phyloP scores from a whole-genome alignment of 2,329 filamentous ascomycete genomes.

The Balansia obtecta region DNA sequence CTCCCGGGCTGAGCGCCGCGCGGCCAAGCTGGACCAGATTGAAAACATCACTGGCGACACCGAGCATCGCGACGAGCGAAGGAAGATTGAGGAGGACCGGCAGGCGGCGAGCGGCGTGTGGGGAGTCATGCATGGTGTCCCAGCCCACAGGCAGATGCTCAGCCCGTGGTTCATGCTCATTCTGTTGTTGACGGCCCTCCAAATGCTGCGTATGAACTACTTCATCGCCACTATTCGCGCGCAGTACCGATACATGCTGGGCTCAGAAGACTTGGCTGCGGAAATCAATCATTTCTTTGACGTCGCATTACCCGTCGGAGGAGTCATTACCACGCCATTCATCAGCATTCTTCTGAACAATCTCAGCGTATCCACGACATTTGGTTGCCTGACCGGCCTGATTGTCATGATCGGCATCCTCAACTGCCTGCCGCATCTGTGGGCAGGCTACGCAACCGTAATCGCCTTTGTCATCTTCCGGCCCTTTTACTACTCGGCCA shows the following conservation, averaged over 20 bases:
- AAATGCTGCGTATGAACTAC: slow-evolving; percentile 7
- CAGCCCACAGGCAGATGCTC: slow-evolving; percentile 48
- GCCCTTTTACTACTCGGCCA: slow-evolving; percentile 64
- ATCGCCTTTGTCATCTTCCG: slow-evolving; percentile 58
- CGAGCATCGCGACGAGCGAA: background rate
- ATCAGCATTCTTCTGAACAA: slow-evolving; percentile 59
- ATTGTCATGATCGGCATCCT: slow-evolving; percentile 48
- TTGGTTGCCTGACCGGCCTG: slow-evolving; percentile 43
- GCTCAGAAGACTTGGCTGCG: slow-evolving; percentile 27
- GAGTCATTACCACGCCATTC: slow-evolving; percentile 57
- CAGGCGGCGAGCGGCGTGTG: slow-evolving; percentile 50
- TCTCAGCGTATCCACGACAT: slow-evolving; percentile 46
- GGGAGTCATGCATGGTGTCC: slow-evolving; percentile 54
- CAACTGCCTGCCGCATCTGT: slow-evolving; percentile 49
- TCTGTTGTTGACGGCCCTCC: slow-evolving; percentile 49
- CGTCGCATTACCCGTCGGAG: slow-evolving; percentile 50
- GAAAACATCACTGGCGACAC: background rate
- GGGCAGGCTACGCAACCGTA: slow-evolving; percentile 55
- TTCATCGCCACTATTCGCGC: slow-evolving; percentile 52
- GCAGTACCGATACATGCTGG: slow-evolving; percentile 58
- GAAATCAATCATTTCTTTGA: slow-evolving; percentile 31
- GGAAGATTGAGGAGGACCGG: slow-evolving; percentile 28
- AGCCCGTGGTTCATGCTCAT: slow-evolving; percentile 59
- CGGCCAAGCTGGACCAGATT: background rate
- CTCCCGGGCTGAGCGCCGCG: background rate